Base-by-base conservation (phyloP, 176 grass and related monocot genomes). In the Carex scoparia region DNA sequence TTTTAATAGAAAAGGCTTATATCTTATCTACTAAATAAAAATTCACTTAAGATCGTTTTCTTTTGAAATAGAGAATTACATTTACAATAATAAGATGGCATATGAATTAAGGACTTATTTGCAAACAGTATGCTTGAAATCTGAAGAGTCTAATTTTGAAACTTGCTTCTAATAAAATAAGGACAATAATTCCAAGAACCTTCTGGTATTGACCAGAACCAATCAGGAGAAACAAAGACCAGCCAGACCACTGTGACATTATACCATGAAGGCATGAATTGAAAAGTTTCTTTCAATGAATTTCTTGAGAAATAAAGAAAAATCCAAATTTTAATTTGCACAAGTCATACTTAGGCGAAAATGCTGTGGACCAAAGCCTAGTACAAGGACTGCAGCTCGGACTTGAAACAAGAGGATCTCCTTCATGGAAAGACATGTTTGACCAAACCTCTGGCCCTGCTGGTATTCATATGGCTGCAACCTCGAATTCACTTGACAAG, bases 341-440 rank as follows among this genome's bases (percentile, higher is more conserved):
- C 56, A 64, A 62, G 18, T 81, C 78, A 72, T 85, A 62, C 91
- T 76, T 85, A 99, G 96, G 77, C 54, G 61, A 83, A 10, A 14
- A 85, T 86, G 53, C 79, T 85, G n/a, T 23, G 49, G 85, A 88
- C 83, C 91, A 92, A 88, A 87, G 69, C 87, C 77, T 2, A 60
- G 55, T 38, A 92, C 79, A 87, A 88, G 82, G 65, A 80, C 79
- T 74, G 23, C 72, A 89, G 81, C 68, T 90, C 86, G 58, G 64
- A 86, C 55, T 91, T 60, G 65, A 75, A 65, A 92, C 59, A 67
- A 88, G 85, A 27, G 79, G 70, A 83, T 81, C 87, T 32, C 79
- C 91, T 83, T 95, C 93, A 31, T 99, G 96, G 96, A 92, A 92
- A 92, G 91, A 95, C 91, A 91, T 95, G 79, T 82, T 92, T 66